Evolutionary conservation across 768 basidiomycete species (phyloP), one percentile per base, ranked within the genome.

Genomic region (Suillus subalutaceus): DNA sequence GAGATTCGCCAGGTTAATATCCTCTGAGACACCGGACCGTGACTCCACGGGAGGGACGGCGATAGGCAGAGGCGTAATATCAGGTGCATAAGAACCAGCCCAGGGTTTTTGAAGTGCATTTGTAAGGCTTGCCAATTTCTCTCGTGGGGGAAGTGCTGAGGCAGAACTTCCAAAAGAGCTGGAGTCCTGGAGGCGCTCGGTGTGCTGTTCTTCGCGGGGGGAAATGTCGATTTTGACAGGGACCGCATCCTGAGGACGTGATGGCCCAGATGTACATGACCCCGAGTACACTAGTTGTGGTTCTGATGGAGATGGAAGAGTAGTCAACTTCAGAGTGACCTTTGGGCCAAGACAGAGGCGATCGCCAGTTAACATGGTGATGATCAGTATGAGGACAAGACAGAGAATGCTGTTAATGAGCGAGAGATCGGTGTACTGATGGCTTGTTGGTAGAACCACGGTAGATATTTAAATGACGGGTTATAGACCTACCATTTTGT

Each of bases 301-400:
- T 38, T 38, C 10, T 38, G 10, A 38, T 38, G 37, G 9, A 38
- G 37, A 12, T 38, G 38, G 6, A 10, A 65, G 32, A n/a, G 67
- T 38, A 8, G 65, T 43, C 41, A 63, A 23, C 38, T 67, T 66
- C 65, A 63, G 16, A 37, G 58, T 60, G 32, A 63, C 7, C 13
- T 72, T 65, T 38, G 62, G 23, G 35, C 61, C 40, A 23, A 69
- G 8, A 7, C 68, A 65, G n/a, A 66, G 40, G 57, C 65, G 46
- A 63, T 41, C 23, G 6, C 64, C 53, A 58, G 70, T 62, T 1
- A 72, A 44, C 74, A 73, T 73, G 7, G 2, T 37, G 40, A 53
- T 46, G 13, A 26, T 16, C n/a, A n/a, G 18, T 46, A 46, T 48
- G 35, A 32, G 26, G 46, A 20, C 13, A 63, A 23, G 20, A 30